Evolutionary conservation across 179 eudicot species (phyloP).

Genomic region (Carnegiea gigantea): DNA sequence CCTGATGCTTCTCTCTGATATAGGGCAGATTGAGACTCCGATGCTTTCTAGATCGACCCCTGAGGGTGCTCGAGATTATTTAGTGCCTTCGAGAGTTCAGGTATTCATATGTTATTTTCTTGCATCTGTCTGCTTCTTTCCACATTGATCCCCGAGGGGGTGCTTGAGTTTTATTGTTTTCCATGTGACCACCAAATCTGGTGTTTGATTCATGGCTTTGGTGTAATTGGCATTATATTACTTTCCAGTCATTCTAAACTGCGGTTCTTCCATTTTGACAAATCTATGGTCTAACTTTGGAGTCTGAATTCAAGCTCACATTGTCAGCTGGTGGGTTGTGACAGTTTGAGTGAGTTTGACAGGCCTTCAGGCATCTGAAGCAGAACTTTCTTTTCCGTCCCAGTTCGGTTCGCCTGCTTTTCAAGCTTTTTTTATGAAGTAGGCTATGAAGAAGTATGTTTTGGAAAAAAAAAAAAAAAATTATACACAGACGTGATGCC

Average conservation of each 20-base stretch:
- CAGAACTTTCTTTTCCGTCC: too few relatives aligned
- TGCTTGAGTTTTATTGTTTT: background rate
- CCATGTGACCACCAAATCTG: background rate
- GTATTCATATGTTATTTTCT: slow-evolving; percentile 34
- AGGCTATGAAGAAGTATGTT: too few relatives aligned
- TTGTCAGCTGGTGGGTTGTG: too few relatives aligned
- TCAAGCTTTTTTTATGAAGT: too few relatives aligned
- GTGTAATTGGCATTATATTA: too few relatives aligned
- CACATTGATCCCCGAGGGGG: background rate
- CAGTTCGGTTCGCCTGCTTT: too few relatives aligned
- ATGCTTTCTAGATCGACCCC: slow-evolving; percentile 96
- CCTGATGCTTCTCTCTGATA: slow-evolving; percentile 47
- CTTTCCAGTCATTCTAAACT: too few relatives aligned
- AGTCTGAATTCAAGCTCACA: too few relatives aligned
- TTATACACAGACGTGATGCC: background rate
- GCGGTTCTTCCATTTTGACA: too few relatives aligned
- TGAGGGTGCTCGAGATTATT: slow-evolving; percentile 96
- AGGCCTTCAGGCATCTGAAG: too few relatives aligned
- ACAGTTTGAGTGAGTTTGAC: too few relatives aligned
- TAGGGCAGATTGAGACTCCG: slow-evolving; percentile 99
- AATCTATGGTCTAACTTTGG: too few relatives aligned
- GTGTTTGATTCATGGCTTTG: background rate
- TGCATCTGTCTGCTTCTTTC: background rate
- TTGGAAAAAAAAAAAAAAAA: background rate
- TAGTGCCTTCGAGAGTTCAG: slow-evolving; percentile 98